Conservation (phyloP, 306 rosid genomes). For the Prunus armeniaca region DNA sequence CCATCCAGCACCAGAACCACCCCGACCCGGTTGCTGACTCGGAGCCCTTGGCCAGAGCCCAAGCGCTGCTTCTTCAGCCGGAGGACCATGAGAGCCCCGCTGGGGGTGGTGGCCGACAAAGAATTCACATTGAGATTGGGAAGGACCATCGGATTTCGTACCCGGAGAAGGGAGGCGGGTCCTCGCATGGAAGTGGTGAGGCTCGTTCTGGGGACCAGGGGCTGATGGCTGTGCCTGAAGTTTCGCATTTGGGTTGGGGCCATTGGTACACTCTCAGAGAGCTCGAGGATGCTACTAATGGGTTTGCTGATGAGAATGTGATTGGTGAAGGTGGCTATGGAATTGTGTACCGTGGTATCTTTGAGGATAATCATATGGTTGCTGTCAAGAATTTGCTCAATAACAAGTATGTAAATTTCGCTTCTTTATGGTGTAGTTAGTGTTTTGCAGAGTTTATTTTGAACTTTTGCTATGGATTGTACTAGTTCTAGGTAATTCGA, state of each 20-base stretch:
- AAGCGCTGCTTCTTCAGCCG: conserved; percentile 30
- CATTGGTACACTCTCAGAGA: conserved; percentile 66
- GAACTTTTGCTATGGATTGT: background rate
- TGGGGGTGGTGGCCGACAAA: conserved; percentile 21
- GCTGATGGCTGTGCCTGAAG: conserved; percentile 41
- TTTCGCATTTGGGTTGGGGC: conserved; percentile 69
- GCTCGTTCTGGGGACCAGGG: conserved; percentile 50
- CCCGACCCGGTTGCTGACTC: conserved; percentile 42
- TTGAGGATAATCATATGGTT: conserved; percentile 40
- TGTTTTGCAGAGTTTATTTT: background rate
- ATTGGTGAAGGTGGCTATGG: conserved; percentile 73
- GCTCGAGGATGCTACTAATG: conserved; percentile 51
- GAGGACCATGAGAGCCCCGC: conserved; percentile 37
- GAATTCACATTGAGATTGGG: conserved; percentile 58
- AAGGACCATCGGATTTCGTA: conserved; percentile 59
- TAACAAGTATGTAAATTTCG: conserved; percentile 35
- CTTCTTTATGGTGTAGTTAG: background rate
- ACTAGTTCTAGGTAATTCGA: background rate
- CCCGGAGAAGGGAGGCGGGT: conserved; percentile 51
- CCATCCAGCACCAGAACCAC: conserved; percentile 5
- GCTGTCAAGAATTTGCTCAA: conserved; percentile 60
- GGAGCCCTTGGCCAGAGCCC: conserved; percentile 26
- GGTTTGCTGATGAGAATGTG: conserved; percentile 60
- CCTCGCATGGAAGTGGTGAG: conserved; percentile 50
- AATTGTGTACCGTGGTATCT: conserved; percentile 55